A percentile compares a stretch with the other conserved stretches of the same genome.
Conservation (phyloP, 2,329 filamentous ascomycete genomes). For the Phaeosphaeriaceae sp. region DNA sequence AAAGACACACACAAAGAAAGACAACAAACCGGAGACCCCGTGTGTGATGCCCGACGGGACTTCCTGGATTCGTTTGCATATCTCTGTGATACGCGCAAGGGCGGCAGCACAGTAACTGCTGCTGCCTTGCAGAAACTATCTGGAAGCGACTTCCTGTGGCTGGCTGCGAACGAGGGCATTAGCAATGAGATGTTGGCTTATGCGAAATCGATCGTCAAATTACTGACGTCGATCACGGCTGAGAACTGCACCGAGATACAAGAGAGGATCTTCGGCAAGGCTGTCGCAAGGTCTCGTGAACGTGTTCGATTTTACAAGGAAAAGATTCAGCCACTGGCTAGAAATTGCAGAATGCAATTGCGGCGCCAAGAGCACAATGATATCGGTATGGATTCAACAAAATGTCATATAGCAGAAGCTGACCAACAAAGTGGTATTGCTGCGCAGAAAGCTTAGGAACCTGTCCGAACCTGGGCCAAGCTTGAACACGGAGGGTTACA, state of each 20-base stretch:
- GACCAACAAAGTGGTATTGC: not conserved
- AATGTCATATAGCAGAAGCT: not conserved
- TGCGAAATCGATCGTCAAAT: not conserved
- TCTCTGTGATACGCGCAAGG: constrained; percentile 14
- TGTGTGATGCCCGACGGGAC: constrained; percentile 8
- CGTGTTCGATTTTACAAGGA: not conserved
- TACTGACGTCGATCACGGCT: not conserved
- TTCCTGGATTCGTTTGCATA: constrained; percentile 18
- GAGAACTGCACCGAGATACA: not conserved
- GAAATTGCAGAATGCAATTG: not conserved
- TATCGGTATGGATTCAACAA: not conserved
- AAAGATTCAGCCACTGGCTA: not conserved
- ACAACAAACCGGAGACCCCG: constrained; percentile 2
- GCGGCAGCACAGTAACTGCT: constrained; percentile 12
- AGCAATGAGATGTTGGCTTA: constrained; percentile 1
- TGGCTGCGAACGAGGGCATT: constrained; percentile 14
- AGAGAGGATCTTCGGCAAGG: not conserved
- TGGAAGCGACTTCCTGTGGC: constrained; percentile 9
- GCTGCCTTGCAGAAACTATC: constrained; percentile 10
- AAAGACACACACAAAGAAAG: constrained; percentile 5
- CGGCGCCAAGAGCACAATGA: not conserved
- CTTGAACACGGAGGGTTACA: not conserved
- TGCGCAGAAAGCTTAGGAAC: not conserved
- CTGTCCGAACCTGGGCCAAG: not conserved
- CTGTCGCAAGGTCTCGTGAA: not conserved